phyloP scores from a whole-genome alignment of 768 basidiomycete species.

The Boletus tomentosulus region DNA sequence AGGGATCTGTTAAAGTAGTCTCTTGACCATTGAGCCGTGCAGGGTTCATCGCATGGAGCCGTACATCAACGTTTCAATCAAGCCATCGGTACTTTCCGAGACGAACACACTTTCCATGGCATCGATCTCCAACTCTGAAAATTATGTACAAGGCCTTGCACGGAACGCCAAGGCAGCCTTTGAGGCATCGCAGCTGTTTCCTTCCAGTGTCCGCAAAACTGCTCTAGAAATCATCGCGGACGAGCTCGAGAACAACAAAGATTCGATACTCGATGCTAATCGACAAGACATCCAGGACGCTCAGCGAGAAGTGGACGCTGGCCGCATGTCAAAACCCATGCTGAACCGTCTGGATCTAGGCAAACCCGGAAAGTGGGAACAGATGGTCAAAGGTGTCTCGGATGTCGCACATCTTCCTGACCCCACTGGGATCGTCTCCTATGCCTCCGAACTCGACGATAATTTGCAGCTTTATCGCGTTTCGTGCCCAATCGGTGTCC shows the following conservation, averaged over 20 bases:
- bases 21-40: too few relatives aligned
- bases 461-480: constrained; percentile 86
- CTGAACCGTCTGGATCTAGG: constrained; percentile 81
- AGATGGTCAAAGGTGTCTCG: constrained; percentile 85
- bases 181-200: constrained; percentile 78
- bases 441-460: constrained; percentile 88
- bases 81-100: too few relatives aligned
- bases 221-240: constrained; percentile 69
- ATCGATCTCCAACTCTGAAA: constrained; percentile 11
- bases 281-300: constrained; percentile 79
- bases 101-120: constrained; percentile 4
- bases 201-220: constrained; percentile 57
- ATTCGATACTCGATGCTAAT: constrained; percentile 77
- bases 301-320: constrained; percentile 70
- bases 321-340: constrained; percentile 78
- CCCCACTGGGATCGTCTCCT: constrained; percentile 82
- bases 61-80: too few relatives aligned
- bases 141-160: constrained; percentile 58
- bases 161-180: constrained; percentile 79
- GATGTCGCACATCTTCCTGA: constrained; percentile 85
- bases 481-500: constrained; percentile 93
- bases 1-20: too few relatives aligned
- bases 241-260: constrained; percentile 61
- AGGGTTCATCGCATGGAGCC: too few relatives aligned
- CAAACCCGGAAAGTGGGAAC: constrained; percentile 85